Conservation (phyloP, 352 stramenopile genomes). For the Phytophthora fragariaefolia region DNA sequence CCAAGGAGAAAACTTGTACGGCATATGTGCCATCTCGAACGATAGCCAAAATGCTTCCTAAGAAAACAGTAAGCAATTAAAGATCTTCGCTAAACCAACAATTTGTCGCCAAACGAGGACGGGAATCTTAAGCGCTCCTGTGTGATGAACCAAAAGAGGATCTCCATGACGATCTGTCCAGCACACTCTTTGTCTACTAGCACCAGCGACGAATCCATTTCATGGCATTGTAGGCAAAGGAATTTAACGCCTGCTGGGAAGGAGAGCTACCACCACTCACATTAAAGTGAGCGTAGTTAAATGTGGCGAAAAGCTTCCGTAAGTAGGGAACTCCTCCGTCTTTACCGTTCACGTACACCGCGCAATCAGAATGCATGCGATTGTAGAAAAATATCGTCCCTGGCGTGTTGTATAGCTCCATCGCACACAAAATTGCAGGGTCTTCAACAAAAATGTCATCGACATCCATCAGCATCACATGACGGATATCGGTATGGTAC, state of each 20-base stretch:
- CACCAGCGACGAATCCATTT: constrained; percentile 64
- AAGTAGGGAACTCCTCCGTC: constrained; percentile 1
- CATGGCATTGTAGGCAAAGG: constrained; percentile 50
- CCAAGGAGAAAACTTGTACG: background rate
- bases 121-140: constrained; percentile 28
- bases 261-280: constrained; percentile 15
- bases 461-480: constrained; percentile 6
- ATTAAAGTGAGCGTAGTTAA: constrained; percentile 47
- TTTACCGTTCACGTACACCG: constrained; percentile 1
- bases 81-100: too few species aligned
- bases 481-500: constrained; percentile 3
- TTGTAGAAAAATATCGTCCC: constrained; percentile 3
- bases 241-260: constrained; percentile 42
- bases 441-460: background rate
- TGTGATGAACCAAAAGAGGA: constrained; percentile 32
- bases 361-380: background rate
- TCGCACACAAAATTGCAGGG: background rate
- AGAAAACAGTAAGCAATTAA: too few species aligned
- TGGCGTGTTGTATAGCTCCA: background rate
- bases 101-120: constrained; percentile 16
- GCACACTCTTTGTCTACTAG: constrained; percentile 36
- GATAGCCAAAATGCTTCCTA: constrained; percentile 3
- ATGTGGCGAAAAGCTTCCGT: constrained; percentile 1
- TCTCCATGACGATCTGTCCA: constrained; percentile 25
- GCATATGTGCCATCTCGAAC: background rate